Evolutionary conservation across 148 eudicot genomes (phyloP), one percentile per base, ranked within the genome.

Genomic region (Agrostemma githago): DNA sequence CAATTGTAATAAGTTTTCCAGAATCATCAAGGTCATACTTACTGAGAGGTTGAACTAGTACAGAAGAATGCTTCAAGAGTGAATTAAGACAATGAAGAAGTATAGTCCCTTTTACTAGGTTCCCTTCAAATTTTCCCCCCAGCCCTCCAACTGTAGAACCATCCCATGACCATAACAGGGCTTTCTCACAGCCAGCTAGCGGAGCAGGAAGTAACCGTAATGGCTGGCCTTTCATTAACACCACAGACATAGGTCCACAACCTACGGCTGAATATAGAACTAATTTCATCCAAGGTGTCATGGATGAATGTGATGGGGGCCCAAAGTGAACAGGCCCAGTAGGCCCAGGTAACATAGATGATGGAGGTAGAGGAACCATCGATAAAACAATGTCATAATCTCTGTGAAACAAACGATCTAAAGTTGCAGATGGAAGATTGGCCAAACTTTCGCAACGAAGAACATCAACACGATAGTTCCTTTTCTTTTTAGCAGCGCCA

Each of bases 251-350:
- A 72, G 98, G 98, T 74, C 98, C 98, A 82, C 82, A 76, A 78
- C 84, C 85, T 38, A 88, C 83, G 79, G 90, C 87, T 75, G 97
- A 83, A 80, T 95, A 95, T 41, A 95, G 78, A 34, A 87, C 96
- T 81, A 95, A 81, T 79, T 95, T 95, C 97, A 95, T 87, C 98
- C 98, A 95, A 44, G 98, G 97, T 48, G 96, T 86, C 98, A 95
- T 92, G 71, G 96, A 88, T 7, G 96, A 88, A 82, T 92, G 89
- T 51, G 93, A 85, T 5, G 97, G 98, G 53, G 97, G 98, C 37
- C 98, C 97, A 77, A 95, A 91, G 83, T 92, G 98, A 77, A 95
- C 84, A 41, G 97, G 97, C 63, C 97, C 98, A 75, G 89, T 88
- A 4, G 91, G 83, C 71, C 93, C 96, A 53, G 98, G 98, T 70